phyloP scores from a whole-genome alignment of 371 early-diverging fungal species.

The Mucor indicus region DNA sequence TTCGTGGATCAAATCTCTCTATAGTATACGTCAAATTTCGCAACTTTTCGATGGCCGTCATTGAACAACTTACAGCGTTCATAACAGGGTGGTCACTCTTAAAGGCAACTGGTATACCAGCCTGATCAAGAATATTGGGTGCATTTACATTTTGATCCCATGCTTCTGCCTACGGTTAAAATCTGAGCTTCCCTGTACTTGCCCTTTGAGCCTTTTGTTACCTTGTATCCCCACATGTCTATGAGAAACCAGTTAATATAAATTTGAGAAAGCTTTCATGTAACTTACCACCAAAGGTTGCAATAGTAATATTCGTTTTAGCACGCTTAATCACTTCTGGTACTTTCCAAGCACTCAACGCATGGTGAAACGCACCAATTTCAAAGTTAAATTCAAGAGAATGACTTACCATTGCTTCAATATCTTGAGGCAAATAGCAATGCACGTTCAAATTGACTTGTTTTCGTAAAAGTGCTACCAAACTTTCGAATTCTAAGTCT shows the following conservation, averaged over 20 bases:
- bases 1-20: slow-evolving; percentile 71
- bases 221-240: slow-evolving; percentile 60
- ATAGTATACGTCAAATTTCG: neutral
- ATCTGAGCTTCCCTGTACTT: neutral
- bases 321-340: slow-evolving; percentile 49
- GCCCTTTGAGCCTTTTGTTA: slow-evolving; percentile 2
- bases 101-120: slow-evolving; percentile 75
- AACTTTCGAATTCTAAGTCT: slow-evolving; percentile 40
- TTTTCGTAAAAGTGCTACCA: slow-evolving; percentile 56
- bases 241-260: neutral
- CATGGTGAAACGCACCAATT: slow-evolving; percentile 70
- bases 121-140: slow-evolving; percentile 63
- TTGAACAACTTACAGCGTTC: slow-evolving; percentile 52
- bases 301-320: slow-evolving; percentile 64
- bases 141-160: slow-evolving; percentile 65
- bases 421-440: slow-evolving; percentile 53
- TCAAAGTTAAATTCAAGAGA: slow-evolving; percentile 62
- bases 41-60: neutral
- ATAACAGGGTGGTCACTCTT: slow-evolving; percentile 84
- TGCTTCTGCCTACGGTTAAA: slow-evolving; percentile 57
- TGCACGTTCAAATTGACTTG: slow-evolving; percentile 58
- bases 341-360: slow-evolving; percentile 63
- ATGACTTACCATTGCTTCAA: slow-evolving; percentile 62
- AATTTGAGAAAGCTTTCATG: neutral
- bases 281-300: slow-evolving; percentile 67